Conservation (phyloP, 345 rosid species). For the Turnera subulata region DNA sequence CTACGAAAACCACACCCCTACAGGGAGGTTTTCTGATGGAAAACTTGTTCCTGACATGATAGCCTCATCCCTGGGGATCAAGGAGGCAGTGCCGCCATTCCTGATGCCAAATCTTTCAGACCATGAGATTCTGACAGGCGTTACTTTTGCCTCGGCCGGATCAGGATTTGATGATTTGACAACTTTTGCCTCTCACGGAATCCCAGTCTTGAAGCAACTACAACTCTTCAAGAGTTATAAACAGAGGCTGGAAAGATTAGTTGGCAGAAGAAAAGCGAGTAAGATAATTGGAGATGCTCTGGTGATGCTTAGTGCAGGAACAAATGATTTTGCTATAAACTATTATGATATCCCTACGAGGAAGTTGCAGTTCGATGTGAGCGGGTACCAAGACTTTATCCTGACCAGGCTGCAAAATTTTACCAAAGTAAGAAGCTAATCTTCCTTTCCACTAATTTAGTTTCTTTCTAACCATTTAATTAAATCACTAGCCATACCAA, state of each 20-base stretch:
- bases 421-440: constrained; percentile 37
- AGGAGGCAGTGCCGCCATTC: constrained; percentile 40
- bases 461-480: too few relatives aligned
- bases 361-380: constrained; percentile 23
- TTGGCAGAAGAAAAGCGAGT: constrained; percentile 36
- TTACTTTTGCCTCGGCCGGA: constrained; percentile 38
- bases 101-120: constrained; percentile 31
- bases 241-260: constrained; percentile 24
- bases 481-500: too few relatives aligned
- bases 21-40: constrained; percentile 52
- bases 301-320: constrained; percentile 51
- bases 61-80: constrained; percentile 34
- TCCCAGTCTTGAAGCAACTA: constrained; percentile 41
- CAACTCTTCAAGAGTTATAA: constrained; percentile 33
- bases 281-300: constrained; percentile 37
- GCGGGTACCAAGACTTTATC: constrained; percentile 47
- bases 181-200: constrained; percentile 1
- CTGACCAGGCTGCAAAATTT: constrained; percentile 20
- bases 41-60: constrained; percentile 42
- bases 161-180: constrained; percentile 42
- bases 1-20: constrained; percentile 27
- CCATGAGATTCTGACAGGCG: constrained; percentile 30
- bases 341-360: constrained; percentile 40
- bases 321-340: constrained; percentile 49
- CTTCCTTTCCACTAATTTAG: neutral